Evolutionary conservation across 257 asterid genomes (phyloP).

Genomic region (Voacanga thouarsii): DNA sequence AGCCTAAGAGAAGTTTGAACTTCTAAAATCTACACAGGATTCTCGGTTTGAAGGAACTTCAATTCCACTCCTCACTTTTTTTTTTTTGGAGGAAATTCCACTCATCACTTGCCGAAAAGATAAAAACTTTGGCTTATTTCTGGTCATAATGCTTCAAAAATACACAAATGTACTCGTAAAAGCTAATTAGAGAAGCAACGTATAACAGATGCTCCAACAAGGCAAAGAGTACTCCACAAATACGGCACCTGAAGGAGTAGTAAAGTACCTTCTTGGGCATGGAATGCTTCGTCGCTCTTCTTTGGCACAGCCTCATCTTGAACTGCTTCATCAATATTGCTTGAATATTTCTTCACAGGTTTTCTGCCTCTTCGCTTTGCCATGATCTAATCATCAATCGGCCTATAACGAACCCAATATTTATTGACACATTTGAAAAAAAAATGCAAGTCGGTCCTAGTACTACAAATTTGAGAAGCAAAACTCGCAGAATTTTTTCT

Average conservation of each 20-base stretch:
- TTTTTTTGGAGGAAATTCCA: too few species aligned
- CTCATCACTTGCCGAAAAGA: background rate
- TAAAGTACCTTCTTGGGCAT: conserved; percentile 21
- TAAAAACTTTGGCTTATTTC: background rate
- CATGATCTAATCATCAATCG: conserved; percentile 10
- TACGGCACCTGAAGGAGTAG: background rate
- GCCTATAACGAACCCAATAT: background rate
- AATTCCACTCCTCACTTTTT: background rate
- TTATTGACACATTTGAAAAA: background rate
- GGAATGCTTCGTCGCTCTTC: conserved; percentile 7
- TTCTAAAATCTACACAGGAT: background rate
- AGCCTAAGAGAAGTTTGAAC: background rate
- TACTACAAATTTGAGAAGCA: background rate
- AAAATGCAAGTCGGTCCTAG: background rate
- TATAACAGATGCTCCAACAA: background rate
- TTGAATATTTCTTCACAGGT: conserved; percentile 14
- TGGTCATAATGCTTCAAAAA: background rate
- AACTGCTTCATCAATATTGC: background rate
- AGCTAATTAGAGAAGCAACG: background rate
- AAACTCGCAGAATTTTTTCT: background rate
- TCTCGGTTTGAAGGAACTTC: background rate
- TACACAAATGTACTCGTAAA: background rate
- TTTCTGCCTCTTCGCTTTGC: conserved; percentile 25
- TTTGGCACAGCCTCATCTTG: conserved; percentile 13
- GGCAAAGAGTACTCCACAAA: background rate